Conservation (phyloP, 345 rosid species). For the Pelargonium nanum region DNA sequence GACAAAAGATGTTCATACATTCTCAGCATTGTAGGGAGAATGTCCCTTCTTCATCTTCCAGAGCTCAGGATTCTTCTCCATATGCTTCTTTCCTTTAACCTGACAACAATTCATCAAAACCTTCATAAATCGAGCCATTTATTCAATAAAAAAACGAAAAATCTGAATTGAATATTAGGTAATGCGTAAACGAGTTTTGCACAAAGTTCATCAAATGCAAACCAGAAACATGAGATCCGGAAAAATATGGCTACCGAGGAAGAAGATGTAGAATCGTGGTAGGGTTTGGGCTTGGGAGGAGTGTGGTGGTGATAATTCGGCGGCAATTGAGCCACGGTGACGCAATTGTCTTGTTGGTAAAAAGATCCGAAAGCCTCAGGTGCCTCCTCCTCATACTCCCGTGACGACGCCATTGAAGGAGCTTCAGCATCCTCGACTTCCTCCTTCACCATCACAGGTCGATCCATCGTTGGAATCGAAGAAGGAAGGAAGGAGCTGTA, state of each 20-base stretch:
- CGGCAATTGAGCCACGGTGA: background rate
- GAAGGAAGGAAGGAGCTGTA: background rate
- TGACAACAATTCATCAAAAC: too few relatives aligned
- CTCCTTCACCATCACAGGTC: background rate
- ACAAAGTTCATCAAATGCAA: background rate
- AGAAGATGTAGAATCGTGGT: background rate
- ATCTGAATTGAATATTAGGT: background rate
- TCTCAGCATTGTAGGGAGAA: too few relatives aligned
- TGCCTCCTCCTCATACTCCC: too few relatives aligned
- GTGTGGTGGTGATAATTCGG: background rate
- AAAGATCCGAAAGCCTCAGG: background rate
- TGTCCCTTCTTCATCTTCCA: background rate
- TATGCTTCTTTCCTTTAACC: too few relatives aligned
- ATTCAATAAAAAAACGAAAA: too few relatives aligned
- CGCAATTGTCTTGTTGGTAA: background rate
- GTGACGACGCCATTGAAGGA: background rate
- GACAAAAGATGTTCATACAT: background rate
- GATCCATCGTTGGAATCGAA: background rate
- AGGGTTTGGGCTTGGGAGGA: background rate
- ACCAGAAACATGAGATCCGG: background rate
- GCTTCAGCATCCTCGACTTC: background rate
- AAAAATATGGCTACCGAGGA: background rate
- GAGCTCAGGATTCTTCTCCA: background rate
- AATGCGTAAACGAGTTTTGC: background rate
- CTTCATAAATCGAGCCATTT: background rate